These are phyloP conservation scores for Leishmania major DNA, from an alignment of 208 protist genomes.

Conservation along the genomic window DNA sequence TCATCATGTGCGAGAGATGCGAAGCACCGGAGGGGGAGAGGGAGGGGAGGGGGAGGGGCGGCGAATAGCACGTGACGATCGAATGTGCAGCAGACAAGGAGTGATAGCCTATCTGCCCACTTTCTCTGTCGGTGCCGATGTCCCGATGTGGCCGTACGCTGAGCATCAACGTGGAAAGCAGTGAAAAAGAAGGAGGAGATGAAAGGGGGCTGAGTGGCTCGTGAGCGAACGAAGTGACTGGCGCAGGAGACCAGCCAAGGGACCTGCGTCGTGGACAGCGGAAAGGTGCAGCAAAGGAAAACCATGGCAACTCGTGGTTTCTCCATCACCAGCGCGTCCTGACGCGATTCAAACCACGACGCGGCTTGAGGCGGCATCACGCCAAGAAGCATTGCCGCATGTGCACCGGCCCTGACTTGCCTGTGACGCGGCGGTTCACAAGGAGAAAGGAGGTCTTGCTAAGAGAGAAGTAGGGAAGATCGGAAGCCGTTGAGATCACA, in stretches of 20 bases:
- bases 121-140: not conserved
- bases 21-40: slow-evolving; percentile 10
- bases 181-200: not conserved
- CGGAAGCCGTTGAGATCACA: not conserved
- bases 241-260: not conserved
- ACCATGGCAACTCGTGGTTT: not conserved
- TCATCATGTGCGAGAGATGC: slow-evolving; percentile 6
- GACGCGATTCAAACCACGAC: not conserved
- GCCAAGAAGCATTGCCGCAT: not conserved
- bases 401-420: not conserved
- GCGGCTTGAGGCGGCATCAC: not conserved
- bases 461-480: not conserved
- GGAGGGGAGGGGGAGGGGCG: not conserved
- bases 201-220: not conserved
- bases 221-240: not conserved
- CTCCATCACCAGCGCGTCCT: not conserved
- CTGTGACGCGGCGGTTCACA: not conserved
- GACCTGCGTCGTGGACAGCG: not conserved
- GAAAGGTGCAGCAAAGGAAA: not conserved
- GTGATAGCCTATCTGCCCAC: not conserved
- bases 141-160: not conserved
- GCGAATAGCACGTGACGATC: not conserved
- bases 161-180: too few species aligned
- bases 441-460: not conserved
- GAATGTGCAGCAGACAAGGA: not conserved